phyloP scores from a whole-genome alignment of 768 basidiomycete genomes.

The Leccinellum albellum region DNA sequence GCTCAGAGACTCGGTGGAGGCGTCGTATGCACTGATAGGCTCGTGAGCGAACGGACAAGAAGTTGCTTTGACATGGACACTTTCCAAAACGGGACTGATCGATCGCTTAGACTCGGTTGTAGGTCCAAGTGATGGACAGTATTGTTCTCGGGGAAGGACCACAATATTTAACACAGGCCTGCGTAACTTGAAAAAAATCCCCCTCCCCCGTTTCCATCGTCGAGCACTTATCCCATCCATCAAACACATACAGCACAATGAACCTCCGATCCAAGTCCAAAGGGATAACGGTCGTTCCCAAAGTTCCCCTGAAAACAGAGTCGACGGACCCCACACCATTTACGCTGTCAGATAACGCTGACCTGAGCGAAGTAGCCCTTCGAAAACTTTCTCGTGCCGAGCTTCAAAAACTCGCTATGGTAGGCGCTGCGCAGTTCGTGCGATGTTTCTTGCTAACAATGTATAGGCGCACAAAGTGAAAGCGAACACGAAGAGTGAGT shows the following conservation, averaged over 20 bases:
- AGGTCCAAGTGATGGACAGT: conserved; percentile 10
- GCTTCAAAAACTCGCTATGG: conserved; percentile 28
- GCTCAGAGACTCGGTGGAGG: neutral
- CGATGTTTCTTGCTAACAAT: neutral
- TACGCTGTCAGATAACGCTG: neutral
- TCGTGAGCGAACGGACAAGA: neutral
- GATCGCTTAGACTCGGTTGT: conserved; percentile 14
- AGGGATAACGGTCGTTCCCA: neutral
- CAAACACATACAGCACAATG: conserved; percentile 5
- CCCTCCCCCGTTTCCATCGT: neutral
- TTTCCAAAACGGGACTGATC: conserved; percentile 4
- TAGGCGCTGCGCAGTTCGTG: neutral
- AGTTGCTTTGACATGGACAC: conserved; percentile 13
- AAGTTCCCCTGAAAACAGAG: neutral
- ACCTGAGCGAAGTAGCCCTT: conserved; percentile 16
- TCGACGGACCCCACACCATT: neutral
- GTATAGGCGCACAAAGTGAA: conserved; percentile 21
- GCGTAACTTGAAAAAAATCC: neutral
- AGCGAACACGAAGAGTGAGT: conserved; percentile 26
- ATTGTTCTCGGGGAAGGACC: conserved; percentile 12
- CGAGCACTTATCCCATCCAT: neutral
- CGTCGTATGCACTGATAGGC: no score
- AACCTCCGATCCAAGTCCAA: conserved; percentile 11
- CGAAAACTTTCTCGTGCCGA: conserved; percentile 21
- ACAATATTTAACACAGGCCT: conserved; percentile 4